Evolutionary conservation across 2,329 filamentous ascomycete species (phyloP), one percentile per base, ranked within the genome.

Genomic region (Pezizomycotina sp.): DNA sequence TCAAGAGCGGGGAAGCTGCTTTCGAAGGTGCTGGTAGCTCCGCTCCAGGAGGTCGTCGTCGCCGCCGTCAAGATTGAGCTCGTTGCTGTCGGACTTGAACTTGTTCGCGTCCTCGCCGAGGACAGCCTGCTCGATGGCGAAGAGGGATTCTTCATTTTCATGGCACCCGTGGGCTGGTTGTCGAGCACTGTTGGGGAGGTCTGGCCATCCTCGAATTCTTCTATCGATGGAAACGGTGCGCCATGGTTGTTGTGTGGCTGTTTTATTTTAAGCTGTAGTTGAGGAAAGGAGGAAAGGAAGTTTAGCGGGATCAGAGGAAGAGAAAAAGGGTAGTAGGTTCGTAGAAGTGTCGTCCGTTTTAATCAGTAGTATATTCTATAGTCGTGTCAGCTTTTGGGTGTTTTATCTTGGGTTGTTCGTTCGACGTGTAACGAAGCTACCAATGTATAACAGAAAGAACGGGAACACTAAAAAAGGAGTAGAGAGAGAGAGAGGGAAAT

Each of bases 51-150:
- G n/a, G n/a, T n/a, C n/a, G 36, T 61, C 66, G 47, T 65, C 74
- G 31, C 70, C 74, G 31, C 72, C 72, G 33, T 84, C 66, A 41
- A 92, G 63, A 53, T 89, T 74, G 48, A 79, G 77, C 46, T 76
- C 72, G 35, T 62, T 67, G 47, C 71, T 63, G 43, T 72, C 68
- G 20, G 79, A 78, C 46, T 77, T 68, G 58, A 98, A 98, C 62
- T 84, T 79, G 52, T 83, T 71, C 43, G 89, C 89, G 58, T 95
- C 89, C 47, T 92, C 89, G 48, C 89, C 89, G 5, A 98, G 72
- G 12, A 77, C 61, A 44, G 83, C 89, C 55, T 83, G 81, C 63
- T 98, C 89, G 50, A 86, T 80, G 46, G 80, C 74, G 31, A 95
- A 71, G 58, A 98, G 95, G 60, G 92, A 82, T 45, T 70, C 65